Evolutionary conservation across 805 yeast genomes (phyloP), one percentile per base, ranked within the genome.

Genomic region (Kluyveromyces lactis): DNA sequence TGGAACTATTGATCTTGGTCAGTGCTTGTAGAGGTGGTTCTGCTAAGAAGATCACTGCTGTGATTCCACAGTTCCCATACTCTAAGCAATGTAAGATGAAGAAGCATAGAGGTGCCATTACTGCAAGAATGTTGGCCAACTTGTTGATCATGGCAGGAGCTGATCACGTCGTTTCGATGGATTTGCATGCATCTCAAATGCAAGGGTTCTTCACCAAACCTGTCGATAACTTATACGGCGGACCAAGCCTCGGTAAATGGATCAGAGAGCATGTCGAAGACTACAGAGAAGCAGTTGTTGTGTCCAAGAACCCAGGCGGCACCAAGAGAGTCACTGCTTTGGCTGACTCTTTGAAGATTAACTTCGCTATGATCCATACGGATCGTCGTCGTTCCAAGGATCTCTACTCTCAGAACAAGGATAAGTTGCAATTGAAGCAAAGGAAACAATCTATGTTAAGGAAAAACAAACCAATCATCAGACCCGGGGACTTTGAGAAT

Each of bases 241-340:
- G 95, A 2, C 98, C 98, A 36, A 85, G 95, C 30, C 72, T 92
- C 50, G 97, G 96, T 21, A 76, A 85, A 52, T 92, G 98, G 98
- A 90, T 92, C 53, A 79, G 83, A 52, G 92, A 83, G 60, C 83
- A 92, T 54, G 81, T 92, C 36, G 79, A 80, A 27, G 86, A 90
- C 56, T 86, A 85, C 70, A 71, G 77, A 51, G 79, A 81, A 44
- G 90, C 95, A 2, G 98, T 94, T 18, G 95, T 92, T 40, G 98
- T 92, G 10, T 87, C 97, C n/a, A 92, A 92, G 61, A 92, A 92
- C 64, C 97, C 99, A 16, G 99, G 98, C 47, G 98, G 98, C 41
- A 89, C 99, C 16, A 92, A 92, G 62, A 76, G 98, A 50, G 99
- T 92, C 39, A 92, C 99, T 15, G 89, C 97, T 1, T 71, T 92